phyloP scores from a whole-genome alignment of 768 basidiomycete species.

The Myochromella boudieri region DNA sequence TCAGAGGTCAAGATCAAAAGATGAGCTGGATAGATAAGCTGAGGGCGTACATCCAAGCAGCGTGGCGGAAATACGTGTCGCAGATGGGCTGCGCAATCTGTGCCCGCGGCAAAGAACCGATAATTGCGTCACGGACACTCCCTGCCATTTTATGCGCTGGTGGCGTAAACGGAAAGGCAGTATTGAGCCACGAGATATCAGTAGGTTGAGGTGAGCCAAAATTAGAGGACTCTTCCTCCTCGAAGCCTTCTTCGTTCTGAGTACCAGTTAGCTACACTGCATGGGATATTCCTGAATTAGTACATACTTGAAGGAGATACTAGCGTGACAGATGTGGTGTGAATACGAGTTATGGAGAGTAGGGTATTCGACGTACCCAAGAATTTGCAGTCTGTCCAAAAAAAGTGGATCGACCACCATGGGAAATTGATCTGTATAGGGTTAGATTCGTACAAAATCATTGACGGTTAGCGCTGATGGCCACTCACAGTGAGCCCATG shows the following conservation, averaged over 20 bases:
- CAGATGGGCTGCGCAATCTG: constrained; percentile 38
- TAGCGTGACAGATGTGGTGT: constrained; percentile 21
- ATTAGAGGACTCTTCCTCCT: constrained; percentile 45
- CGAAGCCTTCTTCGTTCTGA: constrained; percentile 60
- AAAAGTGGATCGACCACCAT: constrained; percentile 62
- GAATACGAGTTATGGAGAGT: constrained; percentile 9
- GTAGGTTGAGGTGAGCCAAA: constrained; percentile 42
- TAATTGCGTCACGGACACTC: constrained; percentile 41
- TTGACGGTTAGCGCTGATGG: constrained; percentile 15
- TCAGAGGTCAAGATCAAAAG: constrained; percentile 5
- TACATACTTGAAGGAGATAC: constrained; percentile 65
- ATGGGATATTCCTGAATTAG: not conserved
- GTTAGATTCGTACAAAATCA: constrained; percentile 13
- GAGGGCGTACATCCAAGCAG: constrained; percentile 72
- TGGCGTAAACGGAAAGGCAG: constrained; percentile 58
- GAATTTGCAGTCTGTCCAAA: constrained; percentile 68
- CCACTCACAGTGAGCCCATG: constrained; percentile 59
- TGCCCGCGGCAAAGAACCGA: constrained; percentile 44
- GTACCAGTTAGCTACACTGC: not conserved
- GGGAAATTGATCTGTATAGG: constrained; percentile 53
- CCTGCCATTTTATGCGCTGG: constrained; percentile 41
- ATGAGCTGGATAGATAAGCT: constrained; percentile 4
- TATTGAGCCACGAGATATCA: constrained; percentile 59
- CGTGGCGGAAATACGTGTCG: constrained; percentile 62
- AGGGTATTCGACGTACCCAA: constrained; percentile 43